Base-by-base conservation (phyloP, 2,329 filamentous ascomycete genomes). In the Colletotrichum tanaceti region DNA sequence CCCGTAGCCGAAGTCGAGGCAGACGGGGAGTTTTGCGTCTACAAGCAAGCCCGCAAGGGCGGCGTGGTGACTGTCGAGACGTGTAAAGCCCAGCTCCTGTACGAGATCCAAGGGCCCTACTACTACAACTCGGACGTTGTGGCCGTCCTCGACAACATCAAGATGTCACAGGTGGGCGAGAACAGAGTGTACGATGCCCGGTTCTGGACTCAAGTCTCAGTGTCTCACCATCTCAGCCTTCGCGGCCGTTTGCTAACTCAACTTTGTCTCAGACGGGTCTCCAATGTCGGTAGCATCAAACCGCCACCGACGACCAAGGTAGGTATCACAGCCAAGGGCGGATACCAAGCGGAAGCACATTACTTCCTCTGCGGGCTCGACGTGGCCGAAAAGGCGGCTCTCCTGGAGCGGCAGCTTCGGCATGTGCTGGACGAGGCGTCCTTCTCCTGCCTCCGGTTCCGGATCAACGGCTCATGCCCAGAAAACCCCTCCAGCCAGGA, bases 1-100 rank as follows among this genome's bases (percentile, higher is more conserved):
- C 84, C 83, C 0, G 86, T 87, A 65, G 83, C 81, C 0, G 84
- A 86, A 59, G 77, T 88, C 16, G 79, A 77, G 3, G 73, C 32
- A 0, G 79, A 82, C 67, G 85, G 85, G 0, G 78, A 77, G 2
- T 84, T 79, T 35, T 75, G 83, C 18, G 78, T 87, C 35, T 52
- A 11, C 7, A 60, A 32, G 22, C 58, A 60, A 43, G 58, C 46
- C 18, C 14, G 22, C 7, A 80, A 76, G 9, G 78, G 80, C 18
- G 82, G 80, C 0, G 71, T 79, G 28, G 75, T 82, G 3, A 78
- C 71, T 16, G 46, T 74, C n/a, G 75, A 77, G 1, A 80, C 77
- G 0, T 74, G 74, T 39, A 78, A 73, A 1, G 76, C 74, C 0
- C 82, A 84, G 63, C 74, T 84, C 1, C 70, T 84, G 2, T 84